phyloP scores from a whole-genome alignment of 306 rosid species.

The Prunus mongolica region DNA sequence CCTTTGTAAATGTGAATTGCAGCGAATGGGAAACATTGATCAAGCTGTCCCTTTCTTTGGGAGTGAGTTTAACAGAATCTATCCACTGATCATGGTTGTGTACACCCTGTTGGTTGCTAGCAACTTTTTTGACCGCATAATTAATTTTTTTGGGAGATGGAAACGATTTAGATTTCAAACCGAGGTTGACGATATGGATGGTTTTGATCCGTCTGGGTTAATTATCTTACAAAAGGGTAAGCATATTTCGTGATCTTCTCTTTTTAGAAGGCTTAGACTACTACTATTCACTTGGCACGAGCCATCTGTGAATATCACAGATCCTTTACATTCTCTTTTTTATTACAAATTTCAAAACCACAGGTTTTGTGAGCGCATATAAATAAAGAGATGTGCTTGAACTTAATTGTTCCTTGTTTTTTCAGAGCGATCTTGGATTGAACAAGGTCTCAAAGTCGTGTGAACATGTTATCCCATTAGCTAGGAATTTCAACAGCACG shows the following conservation, averaged over 20 bases:
- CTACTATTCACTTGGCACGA: not conserved
- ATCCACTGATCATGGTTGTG: conserved; percentile 94
- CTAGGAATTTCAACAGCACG: conserved; percentile 64
- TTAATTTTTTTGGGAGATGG: conserved; percentile 86
- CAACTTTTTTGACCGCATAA: conserved; percentile 81
- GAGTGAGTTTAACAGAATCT: conserved; percentile 68
- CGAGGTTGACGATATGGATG: conserved; percentile 88
- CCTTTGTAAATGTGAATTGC: conserved; percentile 39
- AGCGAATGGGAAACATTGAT: conserved; percentile 94
- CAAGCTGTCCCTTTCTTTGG: conserved; percentile 90
- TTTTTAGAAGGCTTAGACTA: conserved; percentile 2
- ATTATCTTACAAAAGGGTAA: conserved; percentile 89
- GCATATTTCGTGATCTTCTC: conserved; percentile 15
- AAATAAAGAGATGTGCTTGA: not conserved
- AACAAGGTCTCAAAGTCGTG: conserved; percentile 85
- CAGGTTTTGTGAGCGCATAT: not conserved
- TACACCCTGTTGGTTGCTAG: conserved; percentile 92
- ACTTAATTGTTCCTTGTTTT: conserved; percentile 13
- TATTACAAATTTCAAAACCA: not conserved
- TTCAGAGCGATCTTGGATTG: conserved; percentile 83
- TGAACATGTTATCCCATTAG: conserved; percentile 89
- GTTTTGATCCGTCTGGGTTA: conserved; percentile 89
- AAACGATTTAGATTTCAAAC: conserved; percentile 72
- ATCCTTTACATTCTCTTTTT: not conserved
- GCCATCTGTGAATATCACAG: not conserved